phyloP scores from a whole-genome alignment of 352 stramenopile species.

The Lagenidium giganteum region DNA sequence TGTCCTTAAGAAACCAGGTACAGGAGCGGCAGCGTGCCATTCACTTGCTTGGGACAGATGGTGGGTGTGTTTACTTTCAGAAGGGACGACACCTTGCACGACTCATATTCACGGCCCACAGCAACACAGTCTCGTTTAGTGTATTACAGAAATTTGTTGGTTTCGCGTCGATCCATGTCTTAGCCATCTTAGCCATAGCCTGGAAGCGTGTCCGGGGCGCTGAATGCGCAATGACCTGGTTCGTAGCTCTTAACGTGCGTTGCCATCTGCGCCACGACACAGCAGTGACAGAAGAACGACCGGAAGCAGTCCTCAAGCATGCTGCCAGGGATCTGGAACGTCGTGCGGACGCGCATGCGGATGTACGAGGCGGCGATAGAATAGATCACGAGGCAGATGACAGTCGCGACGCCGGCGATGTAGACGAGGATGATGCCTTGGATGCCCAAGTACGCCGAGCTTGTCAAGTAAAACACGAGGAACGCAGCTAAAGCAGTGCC shows the following conservation, averaged over 20 bases:
- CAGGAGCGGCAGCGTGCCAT: constrained; percentile 24
- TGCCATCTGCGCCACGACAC: constrained; percentile 40
- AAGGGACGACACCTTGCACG: too few species aligned
- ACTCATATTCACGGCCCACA: too few species aligned
- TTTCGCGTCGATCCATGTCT: constrained; percentile 9
- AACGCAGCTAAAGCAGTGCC: too few species aligned
- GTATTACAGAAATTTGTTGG: too few species aligned
- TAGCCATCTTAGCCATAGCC: constrained; percentile 28
- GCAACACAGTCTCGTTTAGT: too few species aligned
- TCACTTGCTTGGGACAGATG: constrained; percentile 28
- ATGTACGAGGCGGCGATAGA: constrained; percentile 4
- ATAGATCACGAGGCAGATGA: too few species aligned
- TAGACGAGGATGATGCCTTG: too few species aligned
- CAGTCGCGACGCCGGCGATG: too few species aligned
- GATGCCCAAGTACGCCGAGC: too few species aligned
- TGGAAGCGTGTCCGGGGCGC: constrained; percentile 26
- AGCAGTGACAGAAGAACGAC: constrained; percentile 17
- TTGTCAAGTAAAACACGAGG: constrained; percentile 6
- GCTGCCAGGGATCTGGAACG: constrained; percentile 10
- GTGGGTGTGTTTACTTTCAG: too few species aligned
- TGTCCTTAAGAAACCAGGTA: too few species aligned
- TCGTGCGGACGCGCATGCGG: constrained; percentile 5
- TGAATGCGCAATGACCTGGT: constrained; percentile 29
- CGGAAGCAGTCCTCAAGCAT: constrained; percentile 9
- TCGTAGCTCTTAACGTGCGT: constrained; percentile 42